Evolutionary conservation across 495 filamentous ascomycete genomes (phyloP), one percentile per base, ranked within the genome.

Genomic region (Viridothelium virens): DNA sequence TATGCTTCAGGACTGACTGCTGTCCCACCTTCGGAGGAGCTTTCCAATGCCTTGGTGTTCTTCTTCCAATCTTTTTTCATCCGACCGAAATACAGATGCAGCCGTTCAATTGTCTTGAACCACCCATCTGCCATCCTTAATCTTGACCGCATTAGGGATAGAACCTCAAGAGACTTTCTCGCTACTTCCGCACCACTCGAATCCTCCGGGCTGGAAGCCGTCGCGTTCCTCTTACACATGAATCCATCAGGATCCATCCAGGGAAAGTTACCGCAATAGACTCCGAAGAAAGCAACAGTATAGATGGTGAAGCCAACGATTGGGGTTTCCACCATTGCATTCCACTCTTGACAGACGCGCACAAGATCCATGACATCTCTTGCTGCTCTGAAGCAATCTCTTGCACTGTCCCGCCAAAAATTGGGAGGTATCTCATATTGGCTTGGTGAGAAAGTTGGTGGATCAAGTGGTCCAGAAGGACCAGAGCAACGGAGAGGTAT

Each of bases 271-370:
- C 80, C 79, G 10, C 84, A 85, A 72, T 95, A 96, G 10, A 93
- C 77, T 46, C 84, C 85, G 25, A 83, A 73, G 68, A 91, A 89
- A 0, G 85, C 85, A n/a, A 89, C 89, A 66, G 88, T 88, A 80
- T 90, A 94, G 66, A 91, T 84, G 6, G 91, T 88, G 71, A 91
- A 93, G 4, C 88, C 85, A 12, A 92, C 84, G 48, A 92, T 83
- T 0, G 91, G 88, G 38, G 90, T 94, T 78, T 94, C 89, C 14
- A 90, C 87, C 7, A 91, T 79, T 11, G 81, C 80, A 50, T 81
- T 80, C 71, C 89, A 88, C 56, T 89, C 85, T 70, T 90, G 82
- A 70, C 89, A 91, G 18, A 87, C 87, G 2, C 85, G 82, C 9
- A 90, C 84, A 33, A 96, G 80, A 63, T 92, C 87, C 70, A 91